Evolutionary conservation across 1,284 basidiomycete genomes (phyloP), one percentile per base, ranked within the genome.

Genomic region (Termitomyces sp.): DNA sequence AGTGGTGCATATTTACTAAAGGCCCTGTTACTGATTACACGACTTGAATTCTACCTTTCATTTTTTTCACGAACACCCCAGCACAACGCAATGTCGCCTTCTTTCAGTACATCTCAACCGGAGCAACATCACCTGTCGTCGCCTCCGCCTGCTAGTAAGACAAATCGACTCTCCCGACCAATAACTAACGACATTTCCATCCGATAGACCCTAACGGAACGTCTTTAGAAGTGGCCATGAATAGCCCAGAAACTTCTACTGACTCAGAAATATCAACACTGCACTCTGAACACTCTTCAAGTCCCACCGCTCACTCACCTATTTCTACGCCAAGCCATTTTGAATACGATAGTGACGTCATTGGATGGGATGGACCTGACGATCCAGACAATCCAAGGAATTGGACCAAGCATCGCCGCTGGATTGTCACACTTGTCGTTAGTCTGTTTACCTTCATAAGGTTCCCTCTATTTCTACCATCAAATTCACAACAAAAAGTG

Each of bases 381-480:
- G 67, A 68, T 52, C 56, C 59, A 33, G 51, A 53, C 19, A 68
- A 68, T 50, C 66, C 67, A 41, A 57, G 65, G 13, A 68, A 68
- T 40, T 67, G 67, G 66, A 59, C 55, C 10, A 64, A 65, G 39
- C 52, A 52, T 28, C 58, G 57, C 38, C 60, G 63, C 33, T 67
- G 66, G 66, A 59, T 61, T 2, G 63, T 66, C 11, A 67, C 66
- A 10, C 57, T 66, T 14, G 66, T 68, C 31, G 66, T 68, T 50
- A 67, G 65, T 43, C 49, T 68, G 18, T 68, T 67, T 43, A 68
- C 66, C 16, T 68, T 68, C 56, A 68, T 68, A 38, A 66, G 64
- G 65, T 64, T 34, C 11, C 44, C 47, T 6, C 19, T 13, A n/a
- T 49, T 11, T 7, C 21, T 10, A 31, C 11, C 16, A 35, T 40